Percentiles rank a stretch among this genome's conserved stretches.
Evolutionary conservation across 148 eudicot species (phyloP).

Genomic region (Rhododendron griersonianum): DNA sequence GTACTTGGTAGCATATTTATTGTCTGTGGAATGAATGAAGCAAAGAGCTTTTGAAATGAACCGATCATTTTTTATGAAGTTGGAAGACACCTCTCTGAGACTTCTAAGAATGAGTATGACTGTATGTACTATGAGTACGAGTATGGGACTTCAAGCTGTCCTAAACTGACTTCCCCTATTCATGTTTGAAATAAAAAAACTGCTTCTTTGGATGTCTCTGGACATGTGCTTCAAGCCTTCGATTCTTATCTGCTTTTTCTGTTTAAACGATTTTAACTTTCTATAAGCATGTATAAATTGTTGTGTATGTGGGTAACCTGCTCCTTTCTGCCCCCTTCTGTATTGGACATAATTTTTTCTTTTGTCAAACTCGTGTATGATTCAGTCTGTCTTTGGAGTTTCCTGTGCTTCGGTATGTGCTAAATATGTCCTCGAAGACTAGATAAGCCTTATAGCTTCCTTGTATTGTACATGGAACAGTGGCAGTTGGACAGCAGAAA

Average conservation of each 20-base stretch:
- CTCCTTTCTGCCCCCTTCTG: background rate
- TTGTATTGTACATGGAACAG: slow-evolving; percentile 22
- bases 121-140: background rate
- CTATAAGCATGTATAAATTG: background rate
- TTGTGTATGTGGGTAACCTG: background rate
- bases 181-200: background rate
- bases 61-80: background rate
- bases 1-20: background rate
- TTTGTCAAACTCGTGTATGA: background rate
- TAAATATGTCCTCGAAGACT: background rate
- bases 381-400: background rate
- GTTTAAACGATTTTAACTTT: background rate
- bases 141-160: background rate
- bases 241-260: background rate
- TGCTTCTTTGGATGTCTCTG: background rate
- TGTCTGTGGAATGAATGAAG: background rate
- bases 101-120: background rate
- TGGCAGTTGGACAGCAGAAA: slow-evolving; percentile 53
- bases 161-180: background rate
- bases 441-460: slow-evolving; percentile 3
- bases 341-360: background rate
- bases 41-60: background rate
- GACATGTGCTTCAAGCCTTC: background rate
- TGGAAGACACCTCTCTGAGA: background rate
- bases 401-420: background rate